phyloP scores from a whole-genome alignment of 345 rosid species.

The Eucalyptus guilfoylei region DNA sequence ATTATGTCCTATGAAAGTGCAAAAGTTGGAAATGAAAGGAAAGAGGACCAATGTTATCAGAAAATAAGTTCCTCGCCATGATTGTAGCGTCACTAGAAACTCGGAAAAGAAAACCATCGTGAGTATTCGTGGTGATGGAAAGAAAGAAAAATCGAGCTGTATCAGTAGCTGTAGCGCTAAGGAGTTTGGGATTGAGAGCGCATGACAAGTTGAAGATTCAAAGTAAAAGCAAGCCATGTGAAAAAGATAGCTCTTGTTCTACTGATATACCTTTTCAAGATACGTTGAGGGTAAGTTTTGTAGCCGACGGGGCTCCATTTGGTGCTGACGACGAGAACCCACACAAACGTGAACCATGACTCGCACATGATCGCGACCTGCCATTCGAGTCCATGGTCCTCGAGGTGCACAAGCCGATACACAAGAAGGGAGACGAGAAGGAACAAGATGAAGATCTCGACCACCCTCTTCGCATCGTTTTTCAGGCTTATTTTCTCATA shows the following conservation, averaged over 20 bases:
- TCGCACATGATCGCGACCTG: conserved; percentile 53
- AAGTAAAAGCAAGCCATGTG: not conserved
- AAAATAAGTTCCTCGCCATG: too few relatives aligned
- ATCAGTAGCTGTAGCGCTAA: not conserved
- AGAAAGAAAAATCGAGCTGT: not conserved
- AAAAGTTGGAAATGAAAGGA: not conserved
- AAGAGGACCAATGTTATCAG: not conserved
- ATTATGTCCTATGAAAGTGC: not conserved
- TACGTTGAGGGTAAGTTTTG: conserved; percentile 33
- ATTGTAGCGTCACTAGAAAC: not conserved
- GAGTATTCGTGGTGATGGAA: not conserved
- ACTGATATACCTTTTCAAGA: conserved; percentile 16
- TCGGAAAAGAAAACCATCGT: not conserved
- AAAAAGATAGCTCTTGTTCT: not conserved
- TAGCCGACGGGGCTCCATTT: conserved; percentile 51
- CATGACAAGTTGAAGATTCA: not conserved
- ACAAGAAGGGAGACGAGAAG: conserved; percentile 17
- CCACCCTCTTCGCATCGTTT: conserved; percentile 7
- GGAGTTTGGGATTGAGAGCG: not conserved
- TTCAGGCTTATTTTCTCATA: conserved; percentile 6
- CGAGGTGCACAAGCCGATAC: conserved; percentile 13
- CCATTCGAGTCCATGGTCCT: conserved; percentile 32
- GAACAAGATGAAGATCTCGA: conserved; percentile 8
- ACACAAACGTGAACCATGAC: conserved; percentile 35
- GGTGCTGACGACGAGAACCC: conserved; percentile 22